These are phyloP conservation scores for Aureobasidium sp. DNA, from an alignment of 2,329 filamentous ascomycete genomes.

Conservation along the genomic window DNA sequence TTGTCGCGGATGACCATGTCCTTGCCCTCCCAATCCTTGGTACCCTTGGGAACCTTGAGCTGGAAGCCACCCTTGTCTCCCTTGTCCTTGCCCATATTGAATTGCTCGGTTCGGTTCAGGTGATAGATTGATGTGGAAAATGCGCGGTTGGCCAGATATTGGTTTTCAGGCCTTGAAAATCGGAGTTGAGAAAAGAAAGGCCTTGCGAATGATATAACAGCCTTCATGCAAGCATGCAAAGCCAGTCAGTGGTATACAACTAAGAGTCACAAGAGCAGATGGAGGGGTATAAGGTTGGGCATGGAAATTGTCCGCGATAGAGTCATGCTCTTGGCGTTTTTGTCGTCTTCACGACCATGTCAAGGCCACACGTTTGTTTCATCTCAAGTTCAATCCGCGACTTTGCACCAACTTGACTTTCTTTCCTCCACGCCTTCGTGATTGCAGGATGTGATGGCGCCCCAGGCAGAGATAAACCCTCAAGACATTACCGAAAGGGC, in stretches of 20 bases:
- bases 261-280: background rate
- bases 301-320: background rate
- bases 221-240: slow-evolving; percentile 16
- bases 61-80: slow-evolving; percentile 43
- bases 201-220: slow-evolving; percentile 7
- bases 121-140: slow-evolving; percentile 6
- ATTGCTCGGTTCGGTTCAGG: background rate
- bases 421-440: slow-evolving; percentile 1
- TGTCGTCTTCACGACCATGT: slow-evolving; percentile 7
- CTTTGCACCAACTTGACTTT: background rate
- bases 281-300: background rate
- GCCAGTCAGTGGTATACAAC: background rate
- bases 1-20: slow-evolving; percentile 75
- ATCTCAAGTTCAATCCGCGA: background rate
- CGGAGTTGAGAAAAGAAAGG: slow-evolving; percentile 6
- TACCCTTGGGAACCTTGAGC: slow-evolving; percentile 86
- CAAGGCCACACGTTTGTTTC: background rate
- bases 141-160: background rate
- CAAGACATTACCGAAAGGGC: slow-evolving; percentile 74
- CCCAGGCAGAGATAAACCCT: slow-evolving; percentile 54
- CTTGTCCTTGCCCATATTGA: slow-evolving; percentile 42
- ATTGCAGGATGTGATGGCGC: slow-evolving; percentile 29
- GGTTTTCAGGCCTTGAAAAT: background rate
- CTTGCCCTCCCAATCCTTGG: slow-evolving; percentile 74
- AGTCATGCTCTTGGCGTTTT: slow-evolving; percentile 6